Percentiles rank a stretch among this genome's conserved stretches.
These are phyloP conservation scores for Penicillium vulpinum DNA, from an alignment of 2,329 filamentous ascomycete genomes.

Conservation along the genomic window DNA sequence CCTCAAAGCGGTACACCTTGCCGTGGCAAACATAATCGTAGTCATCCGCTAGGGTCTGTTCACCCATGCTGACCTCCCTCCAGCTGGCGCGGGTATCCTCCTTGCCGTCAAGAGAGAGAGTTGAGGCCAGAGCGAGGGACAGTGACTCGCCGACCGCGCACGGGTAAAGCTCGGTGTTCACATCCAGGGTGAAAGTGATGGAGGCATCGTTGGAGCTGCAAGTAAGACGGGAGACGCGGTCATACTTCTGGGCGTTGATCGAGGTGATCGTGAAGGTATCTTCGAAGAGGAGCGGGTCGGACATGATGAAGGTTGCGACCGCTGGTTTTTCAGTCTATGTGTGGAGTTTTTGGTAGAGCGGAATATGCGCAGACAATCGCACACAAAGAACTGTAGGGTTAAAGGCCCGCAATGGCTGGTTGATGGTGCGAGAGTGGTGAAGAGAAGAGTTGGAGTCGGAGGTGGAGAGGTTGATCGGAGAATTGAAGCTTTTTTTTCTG, in stretches of 20 bases:
- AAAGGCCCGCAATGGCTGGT: not conserved
- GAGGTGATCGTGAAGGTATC: conserved; percentile 82
- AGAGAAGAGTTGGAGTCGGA: conserved; percentile 17
- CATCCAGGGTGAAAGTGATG: conserved; percentile 80
- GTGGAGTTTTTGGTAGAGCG: not conserved
- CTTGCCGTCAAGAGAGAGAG: conserved; percentile 84
- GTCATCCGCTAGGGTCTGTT: conserved; percentile 56
- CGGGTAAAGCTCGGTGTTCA: conserved; percentile 91
- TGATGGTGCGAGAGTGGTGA: conserved; percentile 2
- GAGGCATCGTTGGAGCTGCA: conserved; percentile 73
- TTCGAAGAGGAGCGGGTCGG: conserved; percentile 91
- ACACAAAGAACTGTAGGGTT: not conserved
- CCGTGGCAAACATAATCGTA: conserved; percentile 55
- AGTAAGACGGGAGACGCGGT: conserved; percentile 84
- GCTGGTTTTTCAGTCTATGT: not conserved
- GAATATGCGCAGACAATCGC: not conserved
- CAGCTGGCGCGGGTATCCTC: conserved; percentile 71
- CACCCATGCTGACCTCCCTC: conserved; percentile 66
- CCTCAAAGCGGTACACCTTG: conserved; percentile 55
- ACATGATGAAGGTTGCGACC: conserved; percentile 55
- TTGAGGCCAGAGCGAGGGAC: conserved; percentile 79
- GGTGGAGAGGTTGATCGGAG: conserved; percentile 21
- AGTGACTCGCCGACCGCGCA: conserved; percentile 72
- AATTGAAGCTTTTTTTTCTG: conserved; percentile 32
- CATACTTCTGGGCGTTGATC: conserved; percentile 85